Base-by-base conservation (phyloP, 164 flowering plant species). In the Vitis labrusca region DNA sequence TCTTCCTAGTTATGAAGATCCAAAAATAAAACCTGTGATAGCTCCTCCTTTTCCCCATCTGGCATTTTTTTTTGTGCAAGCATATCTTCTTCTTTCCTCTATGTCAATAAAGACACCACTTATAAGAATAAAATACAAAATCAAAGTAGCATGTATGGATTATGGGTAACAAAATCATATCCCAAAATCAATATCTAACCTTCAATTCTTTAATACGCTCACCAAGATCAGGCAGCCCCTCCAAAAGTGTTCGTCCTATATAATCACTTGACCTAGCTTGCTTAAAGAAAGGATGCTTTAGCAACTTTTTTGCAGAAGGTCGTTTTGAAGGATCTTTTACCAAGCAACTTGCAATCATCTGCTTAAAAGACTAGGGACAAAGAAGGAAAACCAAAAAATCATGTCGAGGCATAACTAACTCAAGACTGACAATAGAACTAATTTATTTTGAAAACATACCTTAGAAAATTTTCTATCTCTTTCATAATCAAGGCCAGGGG, bases 261-360 rank as follows among this genome's bases (percentile, higher is more conserved):
- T 88, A 94, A 50, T 94, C 99, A 81, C 71, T 90, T 23, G 98
- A 92, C 69, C 91, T 86, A 14, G 92, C 97, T 85, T 92, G 91
- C 83, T 85, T 94, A 69, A 94, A 94, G 73, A 95, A 95, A 1
- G 93, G 66, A 84, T 95, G 97, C 72, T 87, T 95, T 63, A 89
- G 70, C 76, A 95, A 76, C 82, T 86, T 93, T 53, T 85, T 87
- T 14, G 98, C 97, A 51, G 98, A 73, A 68, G 99, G 99, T 54
- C 99, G 82, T 81, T 90, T 95, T 13, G 85, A 75, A 66, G 99
- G 99, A 79, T 93, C 94, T 79, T 95, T 95, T 7, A 91, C 97
- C 84, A 95, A 84, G 79, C 99, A 95, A 80, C 93, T 89, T 50
- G 97, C 98, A 74, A 87, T 90, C 99, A 95, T 93, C 79, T 95